Percentiles rank a stretch among this genome's conserved stretches.
Conservation (phyloP, 2,329 filamentous ascomycete species). For the Penicillium sp. region DNA sequence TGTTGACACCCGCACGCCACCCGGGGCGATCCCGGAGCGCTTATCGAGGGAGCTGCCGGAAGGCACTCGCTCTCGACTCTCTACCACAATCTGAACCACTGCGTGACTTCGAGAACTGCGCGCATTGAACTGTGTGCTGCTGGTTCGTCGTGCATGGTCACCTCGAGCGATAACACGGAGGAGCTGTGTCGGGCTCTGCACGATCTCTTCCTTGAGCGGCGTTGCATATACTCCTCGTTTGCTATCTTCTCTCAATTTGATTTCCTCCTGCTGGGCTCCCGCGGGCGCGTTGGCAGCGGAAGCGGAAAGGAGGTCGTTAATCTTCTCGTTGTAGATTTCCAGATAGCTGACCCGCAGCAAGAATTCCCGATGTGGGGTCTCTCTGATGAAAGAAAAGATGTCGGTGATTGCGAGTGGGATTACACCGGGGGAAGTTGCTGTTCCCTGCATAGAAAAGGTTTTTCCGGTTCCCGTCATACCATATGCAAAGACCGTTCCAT, state of each 20-base stretch:
- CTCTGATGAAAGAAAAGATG: constrained; percentile 97
- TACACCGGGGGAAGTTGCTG: constrained; percentile 88
- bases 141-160: constrained; percentile 83
- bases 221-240: constrained; percentile 96
- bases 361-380: constrained; percentile 93
- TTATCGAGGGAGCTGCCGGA: constrained; percentile 56
- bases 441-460: constrained; percentile 99
- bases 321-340: constrained; percentile 98
- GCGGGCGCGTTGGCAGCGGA: constrained; percentile 58
- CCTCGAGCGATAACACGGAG: constrained; percentile 91
- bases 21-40: constrained; percentile 68
- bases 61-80: constrained; percentile 83
- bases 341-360: constrained; percentile 93
- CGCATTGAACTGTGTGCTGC: constrained; percentile 95
- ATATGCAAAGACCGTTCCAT: constrained; percentile 97
- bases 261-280: constrained; percentile 72
- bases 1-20: constrained; percentile 91
- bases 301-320: constrained; percentile 86
- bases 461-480: constrained; percentile 99
- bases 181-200: constrained; percentile 94
- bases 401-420: constrained; percentile 97
- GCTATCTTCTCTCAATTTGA: constrained; percentile 93
- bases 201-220: constrained; percentile 95
- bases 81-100: constrained; percentile 97
- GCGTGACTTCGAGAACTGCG: constrained; percentile 97